Conservation (phyloP, 2,329 filamentous ascomycete species). For the Cercospora berteroae region DNA sequence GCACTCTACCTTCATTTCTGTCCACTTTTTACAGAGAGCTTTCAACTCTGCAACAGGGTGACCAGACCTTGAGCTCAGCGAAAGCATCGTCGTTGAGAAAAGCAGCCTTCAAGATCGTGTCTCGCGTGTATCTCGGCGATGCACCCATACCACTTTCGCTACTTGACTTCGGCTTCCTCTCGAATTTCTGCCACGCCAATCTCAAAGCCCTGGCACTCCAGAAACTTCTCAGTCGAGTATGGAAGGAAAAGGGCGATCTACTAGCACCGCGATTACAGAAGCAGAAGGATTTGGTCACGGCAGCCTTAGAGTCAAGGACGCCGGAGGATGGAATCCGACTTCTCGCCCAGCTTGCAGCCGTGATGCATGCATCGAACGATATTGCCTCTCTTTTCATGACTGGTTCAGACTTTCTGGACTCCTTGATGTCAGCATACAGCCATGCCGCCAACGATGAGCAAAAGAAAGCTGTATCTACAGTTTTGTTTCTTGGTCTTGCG, state of each 20-base stretch:
- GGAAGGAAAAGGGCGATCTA: conserved; percentile 49
- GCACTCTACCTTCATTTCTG: conserved; percentile 64
- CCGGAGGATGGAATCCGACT: conserved; percentile 10
- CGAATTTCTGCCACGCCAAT: conserved; percentile 66
- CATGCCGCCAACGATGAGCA: conserved; percentile 60
- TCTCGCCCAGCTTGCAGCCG: conserved; percentile 60
- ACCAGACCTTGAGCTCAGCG: conserved; percentile 28
- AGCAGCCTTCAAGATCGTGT: conserved; percentile 61
- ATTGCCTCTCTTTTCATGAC: conserved; percentile 66
- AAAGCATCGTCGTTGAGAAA: conserved; percentile 58
- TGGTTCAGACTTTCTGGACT: conserved; percentile 84
- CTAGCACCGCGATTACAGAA: conserved; percentile 58
- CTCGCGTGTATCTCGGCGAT: conserved; percentile 22
- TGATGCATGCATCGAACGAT: conserved; percentile 61
- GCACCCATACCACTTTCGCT: conserved; percentile 46
- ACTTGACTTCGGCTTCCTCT: conserved; percentile 65
- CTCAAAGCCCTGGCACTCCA: conserved; percentile 60
- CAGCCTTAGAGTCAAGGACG: conserved; percentile 58
- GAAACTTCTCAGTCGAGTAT: conserved; percentile 51
- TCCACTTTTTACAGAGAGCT: conserved; percentile 62
- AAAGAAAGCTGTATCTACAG: conserved; percentile 67
- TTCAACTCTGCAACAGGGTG: conserved; percentile 27
- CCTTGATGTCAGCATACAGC: conserved; percentile 64
- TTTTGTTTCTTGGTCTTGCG: conserved; percentile 70
- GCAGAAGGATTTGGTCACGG: conserved; percentile 62